Conservation (phyloP, 164 flowering plant species). For the Liquidambar formosana region DNA sequence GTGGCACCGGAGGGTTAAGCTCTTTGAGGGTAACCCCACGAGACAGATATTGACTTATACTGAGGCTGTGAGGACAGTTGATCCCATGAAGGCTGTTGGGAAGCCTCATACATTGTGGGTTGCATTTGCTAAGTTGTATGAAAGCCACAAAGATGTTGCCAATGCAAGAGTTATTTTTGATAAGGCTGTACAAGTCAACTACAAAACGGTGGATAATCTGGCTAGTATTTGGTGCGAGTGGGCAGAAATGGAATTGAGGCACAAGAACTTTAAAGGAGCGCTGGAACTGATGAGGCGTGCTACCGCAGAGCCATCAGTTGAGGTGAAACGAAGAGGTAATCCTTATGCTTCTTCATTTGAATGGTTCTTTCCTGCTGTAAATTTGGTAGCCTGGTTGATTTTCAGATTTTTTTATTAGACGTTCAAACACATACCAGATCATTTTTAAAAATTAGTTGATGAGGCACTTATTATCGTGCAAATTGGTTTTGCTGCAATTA, state of each 20-base stretch:
- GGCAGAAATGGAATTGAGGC: constrained; percentile 92
- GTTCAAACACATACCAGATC: too few relatives aligned
- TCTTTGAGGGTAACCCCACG: constrained; percentile 84
- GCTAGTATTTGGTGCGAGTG: constrained; percentile 97
- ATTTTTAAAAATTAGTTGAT: too few relatives aligned
- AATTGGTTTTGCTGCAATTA: too few relatives aligned
- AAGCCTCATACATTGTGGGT: constrained; percentile 98
- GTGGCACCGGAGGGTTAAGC: constrained; percentile 92
- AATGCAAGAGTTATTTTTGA: constrained; percentile 95
- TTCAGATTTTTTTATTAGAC: too few relatives aligned
- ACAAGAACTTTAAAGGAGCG: constrained; percentile 82
- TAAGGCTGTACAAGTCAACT: constrained; percentile 92
- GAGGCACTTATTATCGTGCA: too few relatives aligned
- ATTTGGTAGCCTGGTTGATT: too few relatives aligned
- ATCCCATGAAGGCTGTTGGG: constrained; percentile 96
- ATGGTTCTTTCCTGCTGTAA: too few relatives aligned
- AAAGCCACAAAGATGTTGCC: constrained; percentile 63
- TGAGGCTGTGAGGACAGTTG: constrained; percentile 92
- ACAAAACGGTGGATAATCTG: constrained; percentile 80
- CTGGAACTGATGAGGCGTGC: constrained; percentile 85
- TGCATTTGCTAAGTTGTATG: constrained; percentile 88
- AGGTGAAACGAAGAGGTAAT: constrained; percentile 92
- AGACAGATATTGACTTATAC: constrained; percentile 84
- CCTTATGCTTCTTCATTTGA: background rate
- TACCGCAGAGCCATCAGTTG: constrained; percentile 92